Percentiles rank a stretch among this genome's conserved stretches.
Conservation (phyloP, 1,284 basidiomycete genomes). For the Pseudozyma tsukubaensis region DNA sequence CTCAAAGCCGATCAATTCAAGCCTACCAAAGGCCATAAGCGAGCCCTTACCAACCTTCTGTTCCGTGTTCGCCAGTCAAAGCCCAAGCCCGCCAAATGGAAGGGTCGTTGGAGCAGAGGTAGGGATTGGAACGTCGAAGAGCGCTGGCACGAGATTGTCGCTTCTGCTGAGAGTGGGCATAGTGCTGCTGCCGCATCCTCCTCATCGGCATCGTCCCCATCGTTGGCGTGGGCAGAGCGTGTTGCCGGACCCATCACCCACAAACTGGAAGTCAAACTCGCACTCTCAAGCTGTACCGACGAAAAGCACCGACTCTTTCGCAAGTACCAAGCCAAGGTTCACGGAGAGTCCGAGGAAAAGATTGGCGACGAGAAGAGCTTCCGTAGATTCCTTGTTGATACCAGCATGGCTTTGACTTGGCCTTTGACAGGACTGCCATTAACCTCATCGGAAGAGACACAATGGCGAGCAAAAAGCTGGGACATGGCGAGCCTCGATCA, state of each 20-base stretch:
- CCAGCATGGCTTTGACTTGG: constrained; percentile 30
- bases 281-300: constrained; percentile 38
- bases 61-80: constrained; percentile 30
- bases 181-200: neutral
- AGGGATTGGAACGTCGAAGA: constrained; percentile 39
- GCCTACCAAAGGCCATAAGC: constrained; percentile 42
- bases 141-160: constrained; percentile 33
- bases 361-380: constrained; percentile 54
- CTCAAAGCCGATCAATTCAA: constrained; percentile 33
- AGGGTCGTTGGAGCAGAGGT: constrained; percentile 48
- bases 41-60: constrained; percentile 51
- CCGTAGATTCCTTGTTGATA: constrained; percentile 58
- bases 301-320: constrained; percentile 66
- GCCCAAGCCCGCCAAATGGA: constrained; percentile 53
- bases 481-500: constrained; percentile 3
- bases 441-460: constrained; percentile 6
- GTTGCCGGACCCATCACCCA: constrained; percentile 44
- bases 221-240: constrained; percentile 26
- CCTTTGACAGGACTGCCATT: constrained; percentile 24
- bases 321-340: constrained; percentile 58
- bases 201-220: neutral
- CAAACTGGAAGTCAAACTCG: constrained; percentile 20
- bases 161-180: neutral
- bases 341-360: constrained; percentile 52
- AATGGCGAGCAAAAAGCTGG: constrained; percentile 22